These are phyloP conservation scores for Suillus fuscotomentosus DNA, from an alignment of 768 basidiomycete species.

Conservation along the genomic window DNA sequence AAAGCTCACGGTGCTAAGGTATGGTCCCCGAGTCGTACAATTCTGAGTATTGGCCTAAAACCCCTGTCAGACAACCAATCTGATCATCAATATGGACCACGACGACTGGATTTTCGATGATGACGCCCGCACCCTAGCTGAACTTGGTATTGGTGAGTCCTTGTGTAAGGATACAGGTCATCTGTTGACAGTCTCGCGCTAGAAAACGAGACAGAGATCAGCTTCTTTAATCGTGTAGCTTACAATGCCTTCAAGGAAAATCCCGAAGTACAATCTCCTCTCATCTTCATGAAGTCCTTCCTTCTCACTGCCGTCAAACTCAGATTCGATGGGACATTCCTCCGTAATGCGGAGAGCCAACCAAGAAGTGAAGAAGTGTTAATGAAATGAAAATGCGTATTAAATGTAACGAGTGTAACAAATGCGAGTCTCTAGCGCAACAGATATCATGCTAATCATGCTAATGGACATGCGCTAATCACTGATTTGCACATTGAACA, in stretches of 20 bases:
- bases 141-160: constrained; percentile 71
- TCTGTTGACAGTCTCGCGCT: not conserved
- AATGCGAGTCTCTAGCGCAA: constrained; percentile 28
- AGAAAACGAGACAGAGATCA: constrained; percentile 97
- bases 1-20: constrained; percentile 96
- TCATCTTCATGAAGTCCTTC: not conserved
- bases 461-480: constrained; percentile 19
- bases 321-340: constrained; percentile 29
- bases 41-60: not conserved
- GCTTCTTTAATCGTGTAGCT: constrained; percentile 76
- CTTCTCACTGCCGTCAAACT: not conserved
- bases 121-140: constrained; percentile 60
- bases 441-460: constrained; percentile 8
- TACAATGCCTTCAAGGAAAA: constrained; percentile 83
- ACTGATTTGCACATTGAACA: constrained; percentile 96
- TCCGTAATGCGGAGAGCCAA: constrained; percentile 8
- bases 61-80: constrained; percentile 77
- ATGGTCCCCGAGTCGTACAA: constrained; percentile 8
- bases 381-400: constrained; percentile 19
- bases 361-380: constrained; percentile 4
- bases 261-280: constrained; percentile 60
- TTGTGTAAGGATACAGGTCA: not conserved
- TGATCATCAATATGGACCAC: constrained; percentile 96
- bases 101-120: constrained; percentile 90
- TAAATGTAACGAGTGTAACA: constrained; percentile 30